These are phyloP conservation scores for Austropuccinia psidii DNA, from an alignment of 1,284 basidiomycete species.

Conservation along the genomic window DNA sequence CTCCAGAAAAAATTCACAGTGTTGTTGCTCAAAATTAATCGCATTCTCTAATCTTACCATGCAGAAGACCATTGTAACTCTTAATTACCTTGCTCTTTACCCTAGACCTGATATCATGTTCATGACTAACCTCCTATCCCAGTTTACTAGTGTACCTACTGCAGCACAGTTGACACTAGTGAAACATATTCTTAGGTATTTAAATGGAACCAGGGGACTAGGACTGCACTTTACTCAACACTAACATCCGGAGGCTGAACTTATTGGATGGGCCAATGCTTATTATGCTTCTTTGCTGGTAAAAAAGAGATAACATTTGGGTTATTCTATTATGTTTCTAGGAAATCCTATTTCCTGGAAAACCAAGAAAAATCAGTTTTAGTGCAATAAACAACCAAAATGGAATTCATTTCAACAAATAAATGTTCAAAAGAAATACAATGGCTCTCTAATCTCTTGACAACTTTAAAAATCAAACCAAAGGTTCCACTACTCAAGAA, in stretches of 20 bases:
- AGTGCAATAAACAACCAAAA: neutral
- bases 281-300: neutral
- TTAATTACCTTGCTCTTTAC: neutral
- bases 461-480: neutral
- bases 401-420: neutral
- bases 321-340: neutral
- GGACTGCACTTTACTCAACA: neutral
- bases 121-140: neutral
- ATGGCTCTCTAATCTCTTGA: neutral
- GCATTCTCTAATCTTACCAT: too few species aligned
- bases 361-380: neutral
- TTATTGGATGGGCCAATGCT: constrained; percentile 1
- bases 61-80: neutral
- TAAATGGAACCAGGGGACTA: neutral
- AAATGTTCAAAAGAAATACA: neutral
- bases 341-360: neutral
- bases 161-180: neutral
- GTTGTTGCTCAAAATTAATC: too few species aligned
- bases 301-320: neutral
- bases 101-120: constrained; percentile 1
- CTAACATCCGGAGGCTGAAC: neutral
- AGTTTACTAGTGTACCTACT: neutral
- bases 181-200: neutral
- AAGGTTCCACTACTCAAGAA: neutral
- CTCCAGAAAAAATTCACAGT: neutral